Evolutionary conservation across 345 rosid genomes (phyloP).

Genomic region (Excoecaria cochinchinensis): DNA sequence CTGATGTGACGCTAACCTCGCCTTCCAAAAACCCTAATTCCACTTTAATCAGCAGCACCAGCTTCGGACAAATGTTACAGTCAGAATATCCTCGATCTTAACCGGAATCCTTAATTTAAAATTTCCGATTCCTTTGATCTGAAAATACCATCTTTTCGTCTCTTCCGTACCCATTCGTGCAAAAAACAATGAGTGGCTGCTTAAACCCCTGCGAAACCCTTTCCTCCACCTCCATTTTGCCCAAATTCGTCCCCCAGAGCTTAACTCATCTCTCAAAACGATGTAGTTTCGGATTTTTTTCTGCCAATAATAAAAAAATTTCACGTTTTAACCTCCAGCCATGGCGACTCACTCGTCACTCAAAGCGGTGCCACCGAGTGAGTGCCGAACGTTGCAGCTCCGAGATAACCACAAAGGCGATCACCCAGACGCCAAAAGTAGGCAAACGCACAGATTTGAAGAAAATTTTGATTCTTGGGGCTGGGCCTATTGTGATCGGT

Average conservation of each 20-base stretch:
- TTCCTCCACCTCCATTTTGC: neutral
- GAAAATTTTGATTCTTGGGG: constrained; percentile 91
- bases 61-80: neutral
- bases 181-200: neutral
- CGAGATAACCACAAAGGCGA: neutral
- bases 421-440: constrained; percentile 3
- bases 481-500: constrained; percentile 97
- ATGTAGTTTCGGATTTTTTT: neutral
- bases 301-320: neutral
- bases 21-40: neutral
- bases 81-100: neutral
- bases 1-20: neutral
- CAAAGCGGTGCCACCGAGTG: neutral
- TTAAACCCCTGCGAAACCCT: neutral
- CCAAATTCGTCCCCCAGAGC: neutral
- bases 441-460: constrained; percentile 81
- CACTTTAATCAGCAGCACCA: neutral
- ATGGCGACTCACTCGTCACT: neutral
- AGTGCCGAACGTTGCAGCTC: neutral
- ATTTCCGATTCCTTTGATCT: neutral
- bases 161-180: neutral
- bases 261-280: neutral
- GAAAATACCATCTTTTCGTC: no score
- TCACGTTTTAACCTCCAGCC: neutral
- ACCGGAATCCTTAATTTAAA: neutral